phyloP scores from a whole-genome alignment of 177 flowering plant genomes.

The Vitis hybrid region DNA sequence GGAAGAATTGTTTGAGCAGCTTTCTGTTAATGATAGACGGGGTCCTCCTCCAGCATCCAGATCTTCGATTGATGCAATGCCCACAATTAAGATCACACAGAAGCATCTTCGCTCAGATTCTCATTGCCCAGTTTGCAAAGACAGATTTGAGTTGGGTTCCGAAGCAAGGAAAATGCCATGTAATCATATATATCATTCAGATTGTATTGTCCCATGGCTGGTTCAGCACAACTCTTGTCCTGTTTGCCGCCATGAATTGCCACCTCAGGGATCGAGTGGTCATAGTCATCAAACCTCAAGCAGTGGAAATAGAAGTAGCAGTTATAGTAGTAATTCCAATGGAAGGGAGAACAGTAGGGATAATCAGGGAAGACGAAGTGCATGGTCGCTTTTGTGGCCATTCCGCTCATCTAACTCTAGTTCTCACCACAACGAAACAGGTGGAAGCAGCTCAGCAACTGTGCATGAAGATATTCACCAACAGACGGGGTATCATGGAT shows the following conservation, averaged over 20 bases:
- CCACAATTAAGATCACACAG: conserved; percentile 47
- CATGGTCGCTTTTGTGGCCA: conserved; percentile 57
- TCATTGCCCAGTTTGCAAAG: conserved; percentile 62
- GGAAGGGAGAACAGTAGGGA: conserved; percentile 21
- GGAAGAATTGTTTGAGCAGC: conserved; percentile 55
- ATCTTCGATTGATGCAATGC: conserved; percentile 52
- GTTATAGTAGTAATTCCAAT: conserved; percentile 9
- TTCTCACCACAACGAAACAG: conserved; percentile 24
- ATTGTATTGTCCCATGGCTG: conserved; percentile 70
- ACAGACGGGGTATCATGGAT: conserved; percentile 35
- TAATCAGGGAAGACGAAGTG: conserved; percentile 36
- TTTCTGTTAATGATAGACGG: conserved; percentile 30
- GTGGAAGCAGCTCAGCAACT: conserved; percentile 30
- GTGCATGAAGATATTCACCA: conserved; percentile 29
- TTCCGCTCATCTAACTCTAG: conserved; percentile 40
- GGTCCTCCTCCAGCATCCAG: conserved; percentile 60
- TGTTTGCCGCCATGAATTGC: conserved; percentile 61
- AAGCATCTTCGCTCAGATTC: conserved; percentile 53
- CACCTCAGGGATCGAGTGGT: conserved; percentile 27
- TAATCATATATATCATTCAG: conserved; percentile 55
- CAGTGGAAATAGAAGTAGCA: conserved; percentile 28
- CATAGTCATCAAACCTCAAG: conserved; percentile 18
- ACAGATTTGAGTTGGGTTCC: conserved; percentile 50
- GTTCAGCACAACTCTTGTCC: conserved; percentile 66
- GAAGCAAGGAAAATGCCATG: conserved; percentile 63